Conservation (phyloP, 306 rosid species). For the Quercus robur region DNA sequence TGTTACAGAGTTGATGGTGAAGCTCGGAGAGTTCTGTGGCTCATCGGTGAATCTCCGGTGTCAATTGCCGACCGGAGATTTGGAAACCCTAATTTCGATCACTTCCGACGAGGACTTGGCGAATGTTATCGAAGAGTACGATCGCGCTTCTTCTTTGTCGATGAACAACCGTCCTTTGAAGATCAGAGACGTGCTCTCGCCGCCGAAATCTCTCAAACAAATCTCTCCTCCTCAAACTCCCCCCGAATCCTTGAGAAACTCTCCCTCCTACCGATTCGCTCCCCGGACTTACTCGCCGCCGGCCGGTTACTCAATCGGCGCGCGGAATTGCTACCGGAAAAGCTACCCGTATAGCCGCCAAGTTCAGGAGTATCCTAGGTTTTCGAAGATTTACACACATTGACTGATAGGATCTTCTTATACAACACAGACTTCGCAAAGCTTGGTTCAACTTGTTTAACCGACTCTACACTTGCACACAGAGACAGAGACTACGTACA, state of each 20-base stretch:
- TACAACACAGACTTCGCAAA: no score
- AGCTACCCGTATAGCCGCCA: slow-evolving; percentile 29
- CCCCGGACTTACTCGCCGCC: slow-evolving; percentile 27
- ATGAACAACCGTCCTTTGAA: slow-evolving; percentile 36
- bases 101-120: slow-evolving; percentile 70
- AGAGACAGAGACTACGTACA: no score
- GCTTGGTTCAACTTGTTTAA: no score
- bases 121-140: slow-evolving; percentile 62
- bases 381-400: neutral
- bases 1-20: slow-evolving; percentile 61
- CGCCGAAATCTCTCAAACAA: slow-evolving; percentile 42
- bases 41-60: slow-evolving; percentile 53
- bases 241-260: slow-evolving; percentile 15
- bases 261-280: slow-evolving; percentile 14
- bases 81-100: slow-evolving; percentile 73
- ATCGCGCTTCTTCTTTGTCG: slow-evolving; percentile 40
- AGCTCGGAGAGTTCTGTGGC: slow-evolving; percentile 68
- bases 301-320: slow-evolving; percentile 5
- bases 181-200: slow-evolving; percentile 66
- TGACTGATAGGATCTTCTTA: no score
- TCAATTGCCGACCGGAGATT: slow-evolving; percentile 66
- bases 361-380: slow-evolving; percentile 29
- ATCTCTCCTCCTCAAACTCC: slow-evolving; percentile 54
- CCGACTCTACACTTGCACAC: no score
- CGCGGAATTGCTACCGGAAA: slow-evolving; percentile 32